phyloP scores from a whole-genome alignment of 2,329 filamentous ascomycete species.

The Trichoderma oligosporum region DNA sequence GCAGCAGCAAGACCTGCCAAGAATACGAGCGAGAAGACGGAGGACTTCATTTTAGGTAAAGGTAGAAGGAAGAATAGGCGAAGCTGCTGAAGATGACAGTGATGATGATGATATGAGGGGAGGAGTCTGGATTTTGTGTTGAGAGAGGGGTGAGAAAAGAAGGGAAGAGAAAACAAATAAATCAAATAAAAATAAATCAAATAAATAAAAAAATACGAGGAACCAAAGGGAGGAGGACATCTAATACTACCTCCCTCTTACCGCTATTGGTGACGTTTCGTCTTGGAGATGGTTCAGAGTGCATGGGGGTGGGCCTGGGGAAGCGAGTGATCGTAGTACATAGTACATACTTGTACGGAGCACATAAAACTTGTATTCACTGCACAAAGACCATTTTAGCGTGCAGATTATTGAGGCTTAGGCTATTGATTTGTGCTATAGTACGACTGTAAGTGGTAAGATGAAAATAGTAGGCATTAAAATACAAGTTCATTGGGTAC shows the following conservation, averaged over 20 bases:
- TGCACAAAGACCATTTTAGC: not conserved
- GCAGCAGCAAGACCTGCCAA: conserved; percentile 34
- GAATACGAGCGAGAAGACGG: conserved; percentile 30
- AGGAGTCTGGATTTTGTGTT: not conserved
- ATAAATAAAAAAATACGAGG: not conserved
- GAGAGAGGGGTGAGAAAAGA: not conserved
- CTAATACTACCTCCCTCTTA: not conserved
- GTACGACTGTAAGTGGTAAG: no score
- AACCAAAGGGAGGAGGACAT: conserved; percentile 1
- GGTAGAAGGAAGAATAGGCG: not conserved
- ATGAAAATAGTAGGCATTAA: no score
- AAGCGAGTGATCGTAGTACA: no score
- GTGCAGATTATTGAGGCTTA: not conserved
- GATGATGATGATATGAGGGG: not conserved
- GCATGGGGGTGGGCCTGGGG: no score
- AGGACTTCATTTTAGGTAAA: conserved; percentile 35
- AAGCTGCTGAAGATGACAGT: not conserved
- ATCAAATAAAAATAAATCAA: not conserved
- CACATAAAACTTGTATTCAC: not conserved
- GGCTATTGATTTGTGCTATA: no score
- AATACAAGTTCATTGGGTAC: no score
- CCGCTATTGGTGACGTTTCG: no score
- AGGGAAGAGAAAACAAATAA: not conserved
- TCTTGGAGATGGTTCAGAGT: no score
- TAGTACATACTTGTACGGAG: no score